phyloP scores from a whole-genome alignment of 768 basidiomycete species.

The Leccinum olivaceopallidum region DNA sequence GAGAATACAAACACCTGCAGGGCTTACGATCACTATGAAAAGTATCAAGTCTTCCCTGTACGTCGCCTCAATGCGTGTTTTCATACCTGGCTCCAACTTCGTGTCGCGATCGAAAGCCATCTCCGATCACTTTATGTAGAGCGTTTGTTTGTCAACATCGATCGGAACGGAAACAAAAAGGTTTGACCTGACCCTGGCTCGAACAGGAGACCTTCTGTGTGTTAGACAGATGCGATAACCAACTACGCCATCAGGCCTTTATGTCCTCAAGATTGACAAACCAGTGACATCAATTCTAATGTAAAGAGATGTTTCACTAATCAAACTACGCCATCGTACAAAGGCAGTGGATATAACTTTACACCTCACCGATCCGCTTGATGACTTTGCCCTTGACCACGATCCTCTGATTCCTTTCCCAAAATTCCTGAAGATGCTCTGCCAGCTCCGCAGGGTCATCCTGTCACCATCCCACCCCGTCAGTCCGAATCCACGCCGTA shows the following conservation, averaged over 20 bases:
- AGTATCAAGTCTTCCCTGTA: too few species aligned
- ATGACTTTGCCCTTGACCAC: conserved; percentile 51
- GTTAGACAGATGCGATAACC: conserved; percentile 84
- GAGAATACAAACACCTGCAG: too few species aligned
- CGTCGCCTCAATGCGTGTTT: too few species aligned
- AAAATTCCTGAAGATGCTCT: conserved; percentile 83
- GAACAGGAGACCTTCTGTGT: conserved; percentile 75
- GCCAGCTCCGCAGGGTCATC: conserved; percentile 85
- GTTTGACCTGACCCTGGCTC: conserved; percentile 52
- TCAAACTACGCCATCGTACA: background rate
- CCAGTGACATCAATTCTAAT: background rate
- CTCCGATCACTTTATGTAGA: too few species aligned
- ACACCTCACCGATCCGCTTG: conserved; percentile 57
- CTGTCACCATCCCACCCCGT: conserved; percentile 38
- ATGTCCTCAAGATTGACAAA: background rate
- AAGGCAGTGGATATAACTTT: conserved; percentile 2
- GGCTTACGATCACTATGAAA: too few species aligned
- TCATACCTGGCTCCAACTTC: too few species aligned
- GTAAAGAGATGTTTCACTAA: background rate
- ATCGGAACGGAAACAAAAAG: conserved; percentile 1
- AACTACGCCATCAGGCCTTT: conserved; percentile 43
- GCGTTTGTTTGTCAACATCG: background rate
- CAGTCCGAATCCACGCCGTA: background rate
- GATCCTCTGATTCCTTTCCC: conserved; percentile 81
- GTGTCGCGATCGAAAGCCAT: too few species aligned